Evolutionary conservation across 2,329 filamentous ascomycete genomes (phyloP).

Genomic region (Fusarium oligoseptatum): DNA sequence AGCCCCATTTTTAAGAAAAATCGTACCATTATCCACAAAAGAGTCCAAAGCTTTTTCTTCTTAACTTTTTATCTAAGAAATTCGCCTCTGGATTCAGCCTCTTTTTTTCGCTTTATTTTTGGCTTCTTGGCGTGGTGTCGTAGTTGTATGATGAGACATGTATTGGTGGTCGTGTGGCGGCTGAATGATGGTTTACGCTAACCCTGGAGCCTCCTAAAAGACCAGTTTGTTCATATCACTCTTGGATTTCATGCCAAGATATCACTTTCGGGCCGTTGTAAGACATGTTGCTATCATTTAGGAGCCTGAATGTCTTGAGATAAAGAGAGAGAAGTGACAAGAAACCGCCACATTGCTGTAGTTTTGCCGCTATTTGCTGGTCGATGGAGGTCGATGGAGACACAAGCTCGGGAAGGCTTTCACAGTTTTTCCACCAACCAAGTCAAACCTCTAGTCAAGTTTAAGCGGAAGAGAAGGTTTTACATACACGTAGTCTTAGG

Average conservation of each 20-base stretch:
- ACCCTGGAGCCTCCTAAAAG: neutral
- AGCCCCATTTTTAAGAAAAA: neutral
- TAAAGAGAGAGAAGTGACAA: neutral
- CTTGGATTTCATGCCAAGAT: neutral
- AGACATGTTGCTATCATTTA: neutral
- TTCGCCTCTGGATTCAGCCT: neutral
- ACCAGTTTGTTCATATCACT: neutral
- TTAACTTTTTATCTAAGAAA: neutral
- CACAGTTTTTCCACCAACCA: neutral
- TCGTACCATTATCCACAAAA: slow-evolving; percentile 3
- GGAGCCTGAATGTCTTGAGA: neutral
- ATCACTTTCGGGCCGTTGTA: neutral
- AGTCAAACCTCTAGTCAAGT: neutral
- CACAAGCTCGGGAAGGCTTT: neutral
- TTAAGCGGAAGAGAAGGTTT: neutral
- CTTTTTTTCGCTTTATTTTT: neutral
- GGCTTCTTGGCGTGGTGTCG: neutral
- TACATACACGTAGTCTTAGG: neutral
- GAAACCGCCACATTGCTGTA: neutral
- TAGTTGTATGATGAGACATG: neutral
- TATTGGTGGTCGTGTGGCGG: neutral
- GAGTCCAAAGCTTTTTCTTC: neutral
- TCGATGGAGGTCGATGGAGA: neutral
- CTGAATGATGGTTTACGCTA: neutral
- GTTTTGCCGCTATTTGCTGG: neutral